Conservation (phyloP, 257 asterid species). For the Nicotiana attenuata region DNA sequence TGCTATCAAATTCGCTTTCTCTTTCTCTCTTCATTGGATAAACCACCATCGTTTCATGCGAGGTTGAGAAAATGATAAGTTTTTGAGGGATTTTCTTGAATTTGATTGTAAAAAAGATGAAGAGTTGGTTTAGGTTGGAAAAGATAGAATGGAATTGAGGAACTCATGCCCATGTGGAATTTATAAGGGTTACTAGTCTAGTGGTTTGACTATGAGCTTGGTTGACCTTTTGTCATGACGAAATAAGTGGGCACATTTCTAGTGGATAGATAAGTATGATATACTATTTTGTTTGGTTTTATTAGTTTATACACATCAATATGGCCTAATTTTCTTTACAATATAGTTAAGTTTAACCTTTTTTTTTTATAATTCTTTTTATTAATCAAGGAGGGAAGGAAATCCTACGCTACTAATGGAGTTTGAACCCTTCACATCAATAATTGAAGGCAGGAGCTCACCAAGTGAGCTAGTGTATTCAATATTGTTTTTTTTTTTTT, state of each 20-base stretch:
- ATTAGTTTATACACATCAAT: neutral
- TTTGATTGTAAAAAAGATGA: neutral
- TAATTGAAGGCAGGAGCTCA: no score
- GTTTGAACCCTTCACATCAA: no score
- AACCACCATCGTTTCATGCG: neutral
- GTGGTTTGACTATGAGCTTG: conserved; percentile 13
- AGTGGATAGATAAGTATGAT: conserved; percentile 8
- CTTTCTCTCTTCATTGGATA: conserved; percentile 24
- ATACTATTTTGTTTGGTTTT: neutral
- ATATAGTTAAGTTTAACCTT: no score
- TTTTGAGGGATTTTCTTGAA: neutral
- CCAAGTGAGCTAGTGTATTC: no score
- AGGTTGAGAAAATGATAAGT: neutral
- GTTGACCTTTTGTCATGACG: conserved; percentile 16
- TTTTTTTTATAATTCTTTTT: no score
- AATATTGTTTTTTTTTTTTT: no score
- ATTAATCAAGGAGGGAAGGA: no score
- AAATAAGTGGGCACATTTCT: conserved; percentile 15
- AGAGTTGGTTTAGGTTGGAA: neutral
- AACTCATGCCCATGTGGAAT: neutral
- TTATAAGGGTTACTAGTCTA: conserved; percentile 11
- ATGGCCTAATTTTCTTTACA: no score
- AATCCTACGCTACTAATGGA: no score
- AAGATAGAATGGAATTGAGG: neutral
- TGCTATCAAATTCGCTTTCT: conserved; percentile 14